Evolutionary conservation across 176 grass and related monocot species (phyloP).

Genomic region (Saccharum spontaneum): DNA sequence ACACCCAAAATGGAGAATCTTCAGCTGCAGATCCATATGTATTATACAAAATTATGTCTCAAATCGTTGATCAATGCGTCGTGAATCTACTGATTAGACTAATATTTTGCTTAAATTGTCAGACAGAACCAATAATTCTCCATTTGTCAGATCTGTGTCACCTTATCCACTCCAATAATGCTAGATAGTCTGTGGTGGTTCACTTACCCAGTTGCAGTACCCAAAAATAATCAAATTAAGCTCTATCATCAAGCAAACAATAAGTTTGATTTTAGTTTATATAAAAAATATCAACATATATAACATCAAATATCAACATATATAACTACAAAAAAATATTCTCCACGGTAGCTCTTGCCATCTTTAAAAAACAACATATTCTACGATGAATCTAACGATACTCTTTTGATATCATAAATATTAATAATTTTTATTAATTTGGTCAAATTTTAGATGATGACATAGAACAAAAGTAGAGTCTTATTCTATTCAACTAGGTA

Average conservation of each 20-base stretch:
- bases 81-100: conserved; percentile 18
- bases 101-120: conserved; percentile 9
- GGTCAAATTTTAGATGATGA: too few species aligned
- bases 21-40: neutral
- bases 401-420: too few species aligned
- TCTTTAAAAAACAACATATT: too few species aligned
- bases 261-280: neutral
- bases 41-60: conserved; percentile 12
- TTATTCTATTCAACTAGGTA: too few species aligned
- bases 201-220: neutral
- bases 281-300: neutral
- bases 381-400: too few species aligned
- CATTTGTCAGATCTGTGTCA: neutral
- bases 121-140: conserved; percentile 5
- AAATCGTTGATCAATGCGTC: neutral
- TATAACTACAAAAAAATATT: neutral
- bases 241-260: neutral
- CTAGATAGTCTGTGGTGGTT: neutral
- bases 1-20: neutral
- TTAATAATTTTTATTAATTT: too few species aligned
- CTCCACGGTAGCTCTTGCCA: too few species aligned
- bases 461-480: too few species aligned
- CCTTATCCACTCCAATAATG: conserved; percentile 24
- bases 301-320: neutral
- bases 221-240: neutral